Conservation (phyloP, 2,329 filamentous ascomycete species). For the Paecilomyces sp. region DNA sequence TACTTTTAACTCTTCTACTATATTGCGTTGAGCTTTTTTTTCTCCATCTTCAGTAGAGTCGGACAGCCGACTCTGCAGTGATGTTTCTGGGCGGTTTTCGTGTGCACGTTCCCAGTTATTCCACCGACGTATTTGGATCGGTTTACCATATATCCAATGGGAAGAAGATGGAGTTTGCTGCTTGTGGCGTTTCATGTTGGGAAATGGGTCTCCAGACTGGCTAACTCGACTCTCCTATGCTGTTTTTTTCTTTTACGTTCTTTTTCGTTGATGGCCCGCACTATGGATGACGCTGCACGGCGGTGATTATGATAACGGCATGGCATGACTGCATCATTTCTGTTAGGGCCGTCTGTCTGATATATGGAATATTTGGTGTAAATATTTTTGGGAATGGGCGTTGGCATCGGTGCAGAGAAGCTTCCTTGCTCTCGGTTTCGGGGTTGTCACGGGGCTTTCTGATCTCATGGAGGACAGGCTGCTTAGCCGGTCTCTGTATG, state of each 20-base stretch:
- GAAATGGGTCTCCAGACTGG: background rate
- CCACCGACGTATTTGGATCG: conserved; percentile 1
- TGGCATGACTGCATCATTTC: background rate
- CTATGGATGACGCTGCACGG: background rate
- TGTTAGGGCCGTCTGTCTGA: background rate
- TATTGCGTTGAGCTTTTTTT: background rate
- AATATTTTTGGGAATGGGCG: background rate
- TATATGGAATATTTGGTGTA: background rate
- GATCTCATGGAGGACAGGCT: background rate
- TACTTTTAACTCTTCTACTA: background rate
- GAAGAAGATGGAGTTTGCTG: conserved; percentile 13
- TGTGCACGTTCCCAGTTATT: conserved; percentile 1
- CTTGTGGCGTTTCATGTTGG: background rate
- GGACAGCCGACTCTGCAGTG: conserved; percentile 2
- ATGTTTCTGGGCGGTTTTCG: conserved; percentile 7
- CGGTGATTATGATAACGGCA: background rate
- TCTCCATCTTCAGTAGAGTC: background rate
- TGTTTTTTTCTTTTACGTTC: background rate
- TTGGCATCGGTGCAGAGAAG: background rate
- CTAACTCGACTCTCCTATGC: background rate
- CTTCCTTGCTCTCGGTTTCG: conserved; percentile 6
- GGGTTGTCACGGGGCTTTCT: conserved; percentile 3
- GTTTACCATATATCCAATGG: conserved; percentile 16
- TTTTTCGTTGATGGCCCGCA: background rate
- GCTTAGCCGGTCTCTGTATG: background rate